Evolutionary conservation across 164 flowering plant genomes (phyloP), one percentile per base, ranked within the genome.

Genomic region (Berberis vulgaris): DNA sequence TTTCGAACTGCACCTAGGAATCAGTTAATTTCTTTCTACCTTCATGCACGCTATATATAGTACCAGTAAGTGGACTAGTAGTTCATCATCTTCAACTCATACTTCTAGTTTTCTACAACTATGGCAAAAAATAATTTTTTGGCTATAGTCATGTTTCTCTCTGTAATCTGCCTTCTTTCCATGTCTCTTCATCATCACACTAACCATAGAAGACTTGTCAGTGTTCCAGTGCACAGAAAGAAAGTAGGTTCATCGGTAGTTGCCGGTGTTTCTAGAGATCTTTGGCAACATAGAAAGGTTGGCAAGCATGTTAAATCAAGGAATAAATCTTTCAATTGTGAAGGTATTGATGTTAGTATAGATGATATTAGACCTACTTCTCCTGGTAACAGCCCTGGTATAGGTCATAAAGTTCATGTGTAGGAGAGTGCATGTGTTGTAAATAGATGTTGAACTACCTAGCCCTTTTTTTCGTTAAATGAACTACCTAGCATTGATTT

Each of bases 321-420:
- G 3, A 26, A 26, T 26, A 5, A 50, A 50, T 6, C n/a, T 54
- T n/a, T 4, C 26, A 2, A 12, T 55, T 4, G 7, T 38, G 3
- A 43, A 1, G 7, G 60, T 42, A 6, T 57, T 42, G 60, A 40
- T 9, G 43, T 7, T 6, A 41, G 43, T 57, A 9, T 40, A 40
- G 54, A 61, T 45, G 63, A 61, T 13, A 42, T 26, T 3, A 38
- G 63, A 10, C 63, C 54, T 38, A 61, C 63, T 12, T 41, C 54
- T 8, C 64, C 54, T 9, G 54, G 64, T 47, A 53, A 47, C 41
- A 47, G 64, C 45, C 64, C 64, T 26, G 64, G 64, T n/a, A 13
- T 62, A 26, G 65, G 65, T 38, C 65, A 62, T 13, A 4, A 50
- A 7, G 3, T 62, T 49, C 44, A 49, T 52, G n/a, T 10, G 11